phyloP scores from a whole-genome alignment of 768 basidiomycete genomes.

The Pleurotus giganteus region DNA sequence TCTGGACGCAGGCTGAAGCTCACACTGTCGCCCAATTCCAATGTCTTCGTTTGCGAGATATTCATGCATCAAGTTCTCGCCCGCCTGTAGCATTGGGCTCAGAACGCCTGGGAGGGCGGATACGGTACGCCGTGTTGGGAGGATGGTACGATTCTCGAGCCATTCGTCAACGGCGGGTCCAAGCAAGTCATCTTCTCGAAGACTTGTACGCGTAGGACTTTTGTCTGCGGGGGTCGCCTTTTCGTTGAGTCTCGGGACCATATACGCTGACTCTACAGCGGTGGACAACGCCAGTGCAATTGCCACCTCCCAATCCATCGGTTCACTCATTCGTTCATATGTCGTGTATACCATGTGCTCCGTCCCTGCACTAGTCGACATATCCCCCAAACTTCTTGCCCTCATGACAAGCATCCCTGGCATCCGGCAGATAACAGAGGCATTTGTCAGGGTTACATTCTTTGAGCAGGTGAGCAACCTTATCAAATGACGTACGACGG shows the following conservation, averaged over 20 bases:
- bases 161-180: not conserved
- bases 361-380: slow-evolving; percentile 71
- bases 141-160: not conserved
- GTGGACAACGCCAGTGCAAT: not conserved
- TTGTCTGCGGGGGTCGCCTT: not conserved
- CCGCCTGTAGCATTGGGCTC: not conserved
- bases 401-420: slow-evolving; percentile 52
- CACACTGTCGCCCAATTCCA: no score
- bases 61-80: not conserved
- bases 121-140: not conserved
- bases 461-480: slow-evolving; percentile 70
- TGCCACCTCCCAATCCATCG: slow-evolving; percentile 1
- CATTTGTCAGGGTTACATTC: slow-evolving; percentile 75
- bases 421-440: slow-evolving; percentile 61
- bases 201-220: not conserved
- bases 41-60: not conserved
- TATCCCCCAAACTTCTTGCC: slow-evolving; percentile 64
- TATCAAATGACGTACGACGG: not conserved
- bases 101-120: not conserved
- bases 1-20: not conserved
- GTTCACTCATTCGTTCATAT: slow-evolving; percentile 56
- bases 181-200: not conserved
- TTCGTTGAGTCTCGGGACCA: not conserved
- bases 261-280: not conserved
- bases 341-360: slow-evolving; percentile 82